A percentile compares a stretch with the other conserved stretches of the same genome.
Conservation (phyloP, 2,329 filamentous ascomycete genomes). For the Aspergillus alliaceus region DNA sequence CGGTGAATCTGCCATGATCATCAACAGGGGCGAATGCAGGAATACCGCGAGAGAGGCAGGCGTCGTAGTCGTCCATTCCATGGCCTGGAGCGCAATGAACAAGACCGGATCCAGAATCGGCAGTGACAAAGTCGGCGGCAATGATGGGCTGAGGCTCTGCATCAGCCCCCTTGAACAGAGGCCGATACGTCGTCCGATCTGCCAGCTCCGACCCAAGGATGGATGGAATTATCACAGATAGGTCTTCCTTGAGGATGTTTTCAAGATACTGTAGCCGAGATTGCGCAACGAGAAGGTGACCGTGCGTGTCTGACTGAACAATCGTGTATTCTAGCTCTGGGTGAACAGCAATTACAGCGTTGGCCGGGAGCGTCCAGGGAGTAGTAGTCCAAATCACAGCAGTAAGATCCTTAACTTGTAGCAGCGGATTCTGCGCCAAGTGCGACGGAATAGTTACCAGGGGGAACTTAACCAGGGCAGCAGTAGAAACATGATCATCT, state of each 20-base stretch:
- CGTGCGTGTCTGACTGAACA: conserved; percentile 57
- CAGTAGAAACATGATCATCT: conserved; percentile 59
- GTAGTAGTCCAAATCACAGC: conserved; percentile 99
- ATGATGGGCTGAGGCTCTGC: conserved; percentile 68
- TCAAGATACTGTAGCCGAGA: conserved; percentile 64
- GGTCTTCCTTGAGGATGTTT: conserved; percentile 51
- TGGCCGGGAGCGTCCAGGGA: conserved; percentile 94
- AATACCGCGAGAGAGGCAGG: conserved; percentile 70
- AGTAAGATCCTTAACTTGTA: conserved; percentile 57
- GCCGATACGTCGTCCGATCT: conserved; percentile 64
- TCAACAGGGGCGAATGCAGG: conserved; percentile 79
- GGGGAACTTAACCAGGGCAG: conserved; percentile 73
- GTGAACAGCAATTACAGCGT: conserved; percentile 82
- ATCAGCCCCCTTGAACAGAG: conserved; percentile 63
- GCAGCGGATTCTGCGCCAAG: conserved; percentile 40
- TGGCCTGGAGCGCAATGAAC: conserved; percentile 94
- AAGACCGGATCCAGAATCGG: conserved; percentile 88
- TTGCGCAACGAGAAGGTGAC: conserved; percentile 68
- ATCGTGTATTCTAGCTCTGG: conserved; percentile 72
- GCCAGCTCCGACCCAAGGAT: conserved; percentile 67
- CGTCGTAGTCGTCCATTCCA: conserved; percentile 93
- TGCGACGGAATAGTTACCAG: conserved; percentile 53
- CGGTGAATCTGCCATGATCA: conserved; percentile 76
- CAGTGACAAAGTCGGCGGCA: conserved; percentile 83
- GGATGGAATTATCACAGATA: conserved; percentile 53